Base-by-base conservation (phyloP, 192 early-diverging fungal genomes). In the Backusella westeae region DNA sequence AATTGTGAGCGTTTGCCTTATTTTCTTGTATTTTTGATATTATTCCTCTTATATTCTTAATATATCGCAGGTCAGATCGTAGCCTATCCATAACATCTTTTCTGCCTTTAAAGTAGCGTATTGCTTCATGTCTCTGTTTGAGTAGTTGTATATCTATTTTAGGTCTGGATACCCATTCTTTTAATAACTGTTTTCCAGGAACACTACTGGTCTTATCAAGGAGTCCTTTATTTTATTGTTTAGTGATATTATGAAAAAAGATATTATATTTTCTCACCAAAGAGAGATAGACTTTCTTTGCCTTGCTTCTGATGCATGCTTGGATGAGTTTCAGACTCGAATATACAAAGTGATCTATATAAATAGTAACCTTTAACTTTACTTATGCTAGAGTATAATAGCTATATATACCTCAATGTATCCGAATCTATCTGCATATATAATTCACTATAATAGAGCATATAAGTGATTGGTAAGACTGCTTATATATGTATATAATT, bases 321-420 rank as follows among this genome's bases (percentile, higher is more conserved):
- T n/a, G 95, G 94, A 71, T 97, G 95, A 1, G 87, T 78, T 69
- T 93, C 91, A 29, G 89, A 80, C 46, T 91, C 85, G 75, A 97
- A 95, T 15, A 97, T 88, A 65, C 91, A 88, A 5, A 97, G 79
- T 12, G 95, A 95, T n/a, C 93, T 95, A 73, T 49, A n/a, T 14
- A 42, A 56, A 34, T n/a, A 65, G 35, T 0, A 42, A 15, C 17
- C 6, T 23, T n/a, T 9, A 21, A 53, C 34, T 34, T 26, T 44
- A 19, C 35, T 34, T 8, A 34, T 36, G 1, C 59, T 44, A 2
- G 42, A 6, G 19, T 49, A 49, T 19, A 3, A 56, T 66, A 56
- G 19, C 15, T 77, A 14, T 12, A 69, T 80, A 67, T 82, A 92
- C 92, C 85, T 82, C 8, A 91, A 42, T 3, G 89, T 77, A 52